A percentile compares a stretch with the other conserved stretches of the same genome.
These are phyloP conservation scores for Friedmanniomyces endolithicus DNA, from an alignment of 495 filamentous ascomycete genomes.

Conservation along the genomic window DNA sequence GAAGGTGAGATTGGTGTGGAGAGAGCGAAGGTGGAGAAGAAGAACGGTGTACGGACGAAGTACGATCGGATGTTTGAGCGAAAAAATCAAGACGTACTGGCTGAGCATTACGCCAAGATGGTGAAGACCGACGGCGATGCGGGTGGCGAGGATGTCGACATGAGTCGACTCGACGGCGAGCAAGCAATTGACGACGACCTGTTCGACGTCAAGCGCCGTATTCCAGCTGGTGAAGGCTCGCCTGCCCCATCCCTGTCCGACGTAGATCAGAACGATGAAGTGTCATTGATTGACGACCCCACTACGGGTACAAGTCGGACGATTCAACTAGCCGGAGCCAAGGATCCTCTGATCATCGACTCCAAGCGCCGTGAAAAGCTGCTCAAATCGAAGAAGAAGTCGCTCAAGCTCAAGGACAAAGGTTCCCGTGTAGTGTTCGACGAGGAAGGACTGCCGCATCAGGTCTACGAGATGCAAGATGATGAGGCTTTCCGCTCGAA, in stretches of 20 bases:
- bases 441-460: conserved; percentile 74
- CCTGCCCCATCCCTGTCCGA: conserved; percentile 20
- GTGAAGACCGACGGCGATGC: conserved; percentile 46
- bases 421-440: conserved; percentile 80
- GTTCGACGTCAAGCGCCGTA: conserved; percentile 74
- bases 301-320: conserved; percentile 18
- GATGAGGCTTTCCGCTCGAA: conserved; percentile 63
- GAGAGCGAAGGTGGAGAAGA: conserved; percentile 45
- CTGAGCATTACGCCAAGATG: conserved; percentile 79
- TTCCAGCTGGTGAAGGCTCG: conserved; percentile 37
- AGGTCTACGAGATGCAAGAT: conserved; percentile 75
- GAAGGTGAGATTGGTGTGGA: conserved; percentile 39
- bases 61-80: conserved; percentile 96
- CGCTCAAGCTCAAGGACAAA: conserved; percentile 67
- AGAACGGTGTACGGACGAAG: conserved; percentile 65
- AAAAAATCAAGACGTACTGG: conserved; percentile 85
- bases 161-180: conserved; percentile 18
- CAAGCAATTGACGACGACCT: conserved; percentile 57
- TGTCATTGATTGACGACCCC: neutral
- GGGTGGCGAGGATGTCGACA: conserved; percentile 26
- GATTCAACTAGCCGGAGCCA: conserved; percentile 34
- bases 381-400: conserved; percentile 83
- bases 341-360: conserved; percentile 65
- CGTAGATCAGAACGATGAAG: conserved; percentile 20
- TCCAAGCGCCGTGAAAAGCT: conserved; percentile 88